Conservation (phyloP, 129 eudicot species). For the Artemisia argyi region DNA sequence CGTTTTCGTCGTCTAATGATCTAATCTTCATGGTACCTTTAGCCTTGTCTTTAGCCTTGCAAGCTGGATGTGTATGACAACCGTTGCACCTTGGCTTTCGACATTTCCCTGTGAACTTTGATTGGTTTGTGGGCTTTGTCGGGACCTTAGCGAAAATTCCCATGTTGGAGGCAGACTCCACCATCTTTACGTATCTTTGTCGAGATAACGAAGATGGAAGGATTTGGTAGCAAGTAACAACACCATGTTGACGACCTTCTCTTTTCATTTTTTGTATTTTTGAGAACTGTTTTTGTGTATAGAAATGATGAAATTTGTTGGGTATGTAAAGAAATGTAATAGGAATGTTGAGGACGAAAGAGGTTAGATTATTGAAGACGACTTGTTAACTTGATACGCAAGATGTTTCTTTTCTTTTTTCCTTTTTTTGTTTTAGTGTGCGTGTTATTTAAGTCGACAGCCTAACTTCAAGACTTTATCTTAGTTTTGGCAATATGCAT, state of each 20-base stretch:
- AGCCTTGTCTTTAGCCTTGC: conserved; percentile 55
- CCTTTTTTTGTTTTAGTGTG: conserved; percentile 18
- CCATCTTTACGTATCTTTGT: conserved; percentile 17
- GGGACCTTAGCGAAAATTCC: conserved; percentile 59
- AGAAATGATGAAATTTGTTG: conserved; percentile 20
- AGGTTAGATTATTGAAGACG: conserved; percentile 33
- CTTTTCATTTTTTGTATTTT: conserved; percentile 44
- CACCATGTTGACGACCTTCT: conserved; percentile 65
- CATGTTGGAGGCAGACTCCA: conserved; percentile 46
- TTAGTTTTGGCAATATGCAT: not conserved
- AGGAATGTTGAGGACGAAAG: conserved; percentile 20
- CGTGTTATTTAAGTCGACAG: conserved; percentile 21
- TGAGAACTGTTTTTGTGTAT: conserved; percentile 9
- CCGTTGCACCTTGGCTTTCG: conserved; percentile 42
- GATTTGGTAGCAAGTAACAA: conserved; percentile 39
- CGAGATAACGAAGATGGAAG: conserved; percentile 14
- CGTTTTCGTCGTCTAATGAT: conserved; percentile 30
- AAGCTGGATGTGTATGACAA: conserved; percentile 51
- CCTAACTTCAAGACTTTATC: not conserved
- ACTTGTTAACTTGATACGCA: conserved; percentile 28
- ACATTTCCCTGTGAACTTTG: conserved; percentile 71
- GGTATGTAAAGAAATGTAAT: not conserved
- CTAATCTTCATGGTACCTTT: conserved; percentile 54
- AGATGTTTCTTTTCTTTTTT: not conserved
- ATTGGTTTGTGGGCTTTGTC: conserved; percentile 65